Conservation (phyloP, 306 rosid genomes). For the Crataegus laevigata region DNA sequence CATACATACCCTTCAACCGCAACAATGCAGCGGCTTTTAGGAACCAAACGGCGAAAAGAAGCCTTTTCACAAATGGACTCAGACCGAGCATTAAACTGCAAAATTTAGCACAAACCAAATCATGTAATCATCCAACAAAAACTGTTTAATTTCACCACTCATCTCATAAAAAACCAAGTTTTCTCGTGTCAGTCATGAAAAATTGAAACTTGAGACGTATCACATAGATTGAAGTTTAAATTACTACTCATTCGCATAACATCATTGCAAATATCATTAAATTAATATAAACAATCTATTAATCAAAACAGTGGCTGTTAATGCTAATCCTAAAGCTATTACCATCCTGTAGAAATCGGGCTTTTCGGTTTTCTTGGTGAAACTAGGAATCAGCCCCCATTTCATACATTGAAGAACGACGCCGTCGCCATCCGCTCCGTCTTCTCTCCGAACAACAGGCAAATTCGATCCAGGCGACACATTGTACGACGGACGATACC, state of each 20-base stretch:
- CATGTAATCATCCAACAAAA: not conserved
- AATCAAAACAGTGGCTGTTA: not conserved
- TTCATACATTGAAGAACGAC: constrained; percentile 68
- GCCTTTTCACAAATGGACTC: constrained; percentile 68
- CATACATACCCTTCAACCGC: constrained; percentile 64
- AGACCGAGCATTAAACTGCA: constrained; percentile 84
- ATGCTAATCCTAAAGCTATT: not conserved
- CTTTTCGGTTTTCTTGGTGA: constrained; percentile 75
- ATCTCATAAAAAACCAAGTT: not conserved
- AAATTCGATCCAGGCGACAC: constrained; percentile 63
- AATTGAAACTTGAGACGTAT: not conserved
- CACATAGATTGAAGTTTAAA: not conserved
- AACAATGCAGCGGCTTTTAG: constrained; percentile 75
- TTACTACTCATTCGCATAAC: not conserved
- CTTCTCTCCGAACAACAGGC: constrained; percentile 74
- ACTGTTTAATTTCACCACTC: not conserved
- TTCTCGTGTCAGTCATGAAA: not conserved
- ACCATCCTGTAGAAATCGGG: constrained; percentile 83
- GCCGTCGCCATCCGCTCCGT: constrained; percentile 41
- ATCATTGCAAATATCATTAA: no score
- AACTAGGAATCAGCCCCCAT: constrained; percentile 92
- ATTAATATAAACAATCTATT: not conserved
- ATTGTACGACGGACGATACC: constrained; percentile 68
- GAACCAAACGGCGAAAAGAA: constrained; percentile 68
- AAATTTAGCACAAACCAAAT: constrained; percentile 3